A percentile compares a stretch with the other conserved stretches of the same genome.
phyloP scores from a whole-genome alignment of 495 filamentous ascomycete genomes.

The Neurospora sp. region DNA sequence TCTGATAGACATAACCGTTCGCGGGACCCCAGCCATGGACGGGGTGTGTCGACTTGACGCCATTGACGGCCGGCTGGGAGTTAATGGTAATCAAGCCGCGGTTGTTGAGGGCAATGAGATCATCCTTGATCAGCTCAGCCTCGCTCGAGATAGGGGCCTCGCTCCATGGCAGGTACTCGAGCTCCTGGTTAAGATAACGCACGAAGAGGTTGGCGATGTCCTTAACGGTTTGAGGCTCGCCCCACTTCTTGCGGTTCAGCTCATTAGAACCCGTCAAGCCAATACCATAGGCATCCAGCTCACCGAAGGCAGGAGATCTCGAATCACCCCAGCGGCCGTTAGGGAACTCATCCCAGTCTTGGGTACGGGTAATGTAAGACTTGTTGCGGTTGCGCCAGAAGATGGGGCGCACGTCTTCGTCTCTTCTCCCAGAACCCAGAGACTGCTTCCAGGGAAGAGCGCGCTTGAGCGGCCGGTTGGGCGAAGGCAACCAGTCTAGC shows the following conservation, averaged over 20 bases:
- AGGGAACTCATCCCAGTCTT: slow-evolving; percentile 99
- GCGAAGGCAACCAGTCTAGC: slow-evolving; percentile 66
- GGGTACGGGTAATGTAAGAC: slow-evolving; percentile 88
- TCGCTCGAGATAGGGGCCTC: slow-evolving; percentile 78
- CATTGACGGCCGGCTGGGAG: slow-evolving; percentile 91
- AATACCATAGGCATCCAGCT: slow-evolving; percentile 91
- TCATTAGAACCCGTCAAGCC: slow-evolving; percentile 96
- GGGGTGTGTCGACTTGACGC: slow-evolving; percentile 78
- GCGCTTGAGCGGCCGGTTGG: slow-evolving; percentile 66
- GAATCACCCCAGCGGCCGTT: slow-evolving; percentile 99
- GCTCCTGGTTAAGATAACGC: slow-evolving; percentile 65
- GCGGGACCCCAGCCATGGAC: slow-evolving; percentile 89
- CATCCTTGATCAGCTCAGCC: slow-evolving; percentile 62
- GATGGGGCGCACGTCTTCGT: slow-evolving; percentile 94
- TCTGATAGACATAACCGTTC: slow-evolving; percentile 97
- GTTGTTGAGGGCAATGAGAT: slow-evolving; percentile 71
- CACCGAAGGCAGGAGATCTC: slow-evolving; percentile 91
- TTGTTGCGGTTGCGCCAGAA: slow-evolving; percentile 98
- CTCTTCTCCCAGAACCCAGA: slow-evolving; percentile 73
- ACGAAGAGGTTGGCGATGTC: slow-evolving; percentile 80
- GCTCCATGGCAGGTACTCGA: slow-evolving; percentile 88
- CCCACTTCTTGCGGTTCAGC: slow-evolving; percentile 92
- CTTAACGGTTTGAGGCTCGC: slow-evolving; percentile 64
- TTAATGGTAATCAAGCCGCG: slow-evolving; percentile 92
- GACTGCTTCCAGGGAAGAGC: slow-evolving; percentile 92